These are phyloP conservation scores for Pseudocercospora fuligena DNA, from an alignment of 2,329 filamentous ascomycete species.

Conservation along the genomic window DNA sequence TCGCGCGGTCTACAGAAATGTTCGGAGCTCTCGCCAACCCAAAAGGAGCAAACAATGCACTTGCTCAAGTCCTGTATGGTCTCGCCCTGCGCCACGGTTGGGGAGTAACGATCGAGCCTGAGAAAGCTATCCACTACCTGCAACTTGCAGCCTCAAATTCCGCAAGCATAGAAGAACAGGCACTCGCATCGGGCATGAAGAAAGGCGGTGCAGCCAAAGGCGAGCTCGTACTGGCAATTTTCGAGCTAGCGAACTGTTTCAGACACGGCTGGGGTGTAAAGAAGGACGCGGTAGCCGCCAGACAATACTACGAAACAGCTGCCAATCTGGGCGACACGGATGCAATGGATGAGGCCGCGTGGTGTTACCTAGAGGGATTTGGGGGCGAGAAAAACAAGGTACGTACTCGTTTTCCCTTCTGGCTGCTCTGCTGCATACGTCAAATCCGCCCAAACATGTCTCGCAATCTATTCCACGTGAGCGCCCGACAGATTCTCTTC, in stretches of 20 bases:
- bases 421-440: not conserved
- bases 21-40: conserved; percentile 86
- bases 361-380: conserved; percentile 97
- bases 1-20: conserved; percentile 78
- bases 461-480: conserved; percentile 25
- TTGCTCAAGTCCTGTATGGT: conserved; percentile 95
- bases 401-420: conserved; percentile 49
- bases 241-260: conserved; percentile 91
- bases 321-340: conserved; percentile 96
- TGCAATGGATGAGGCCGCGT: conserved; percentile 95
- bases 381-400: conserved; percentile 99
- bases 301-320: conserved; percentile 94
- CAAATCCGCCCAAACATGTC: conserved; percentile 14
- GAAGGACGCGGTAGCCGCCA: conserved; percentile 82
- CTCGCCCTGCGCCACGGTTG: conserved; percentile 93
- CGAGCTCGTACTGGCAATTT: conserved; percentile 93
- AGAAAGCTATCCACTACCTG: conserved; percentile 79
- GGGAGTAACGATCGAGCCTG: conserved; percentile 77
- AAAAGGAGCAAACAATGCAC: conserved; percentile 82
- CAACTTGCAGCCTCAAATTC: conserved; percentile 89
- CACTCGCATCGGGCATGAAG: conserved; percentile 83
- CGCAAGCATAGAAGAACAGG: conserved; percentile 81
- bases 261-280: conserved; percentile 91
- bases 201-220: conserved; percentile 95
- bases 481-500: not conserved